These are phyloP conservation scores for Colletotrichum scovillei DNA, from an alignment of 2,329 filamentous ascomycete species.

Conservation along the genomic window DNA sequence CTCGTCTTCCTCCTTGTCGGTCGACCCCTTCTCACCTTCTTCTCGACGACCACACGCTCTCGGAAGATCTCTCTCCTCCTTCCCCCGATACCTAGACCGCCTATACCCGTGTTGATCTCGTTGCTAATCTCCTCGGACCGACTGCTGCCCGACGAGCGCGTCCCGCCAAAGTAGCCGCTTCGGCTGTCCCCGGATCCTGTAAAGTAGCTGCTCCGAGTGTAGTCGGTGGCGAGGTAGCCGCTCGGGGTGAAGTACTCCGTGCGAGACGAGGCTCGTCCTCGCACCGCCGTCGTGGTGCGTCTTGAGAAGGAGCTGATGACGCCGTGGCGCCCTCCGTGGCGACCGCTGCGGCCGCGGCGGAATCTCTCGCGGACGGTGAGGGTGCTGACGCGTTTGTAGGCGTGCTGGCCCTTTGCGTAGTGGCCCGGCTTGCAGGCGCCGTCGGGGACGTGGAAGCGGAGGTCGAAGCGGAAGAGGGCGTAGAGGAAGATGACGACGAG, in stretches of 20 bases:
- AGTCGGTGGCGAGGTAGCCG: conserved; percentile 1
- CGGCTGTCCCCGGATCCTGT: neutral
- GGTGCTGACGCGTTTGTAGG: conserved; percentile 29
- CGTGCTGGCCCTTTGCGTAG: conserved; percentile 47
- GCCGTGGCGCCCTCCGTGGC: neutral
- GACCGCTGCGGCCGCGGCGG: neutral
- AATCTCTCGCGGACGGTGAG: conserved; percentile 12
- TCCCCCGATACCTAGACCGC: neutral
- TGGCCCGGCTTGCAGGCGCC: conserved; percentile 70
- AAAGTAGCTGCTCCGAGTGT: neutral
- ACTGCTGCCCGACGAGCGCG: neutral
- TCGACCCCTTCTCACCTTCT: neutral
- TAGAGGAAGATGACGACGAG: conserved; percentile 76
- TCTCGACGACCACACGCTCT: conserved; percentile 8
- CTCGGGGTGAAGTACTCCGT: conserved; percentile 11
- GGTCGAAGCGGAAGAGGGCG: conserved; percentile 76
- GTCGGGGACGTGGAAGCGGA: conserved; percentile 72
- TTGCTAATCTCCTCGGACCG: conserved; percentile 10
- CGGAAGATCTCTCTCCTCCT: conserved; percentile 2
- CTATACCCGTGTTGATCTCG: neutral
- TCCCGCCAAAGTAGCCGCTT: neutral
- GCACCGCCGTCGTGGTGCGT: neutral
- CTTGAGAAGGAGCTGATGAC: neutral
- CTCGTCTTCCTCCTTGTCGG: conserved; percentile 2
- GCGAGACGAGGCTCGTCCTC: neutral